Conservation (phyloP, 2,329 filamentous ascomycete species). For the Pseudodiploospora longispora region DNA sequence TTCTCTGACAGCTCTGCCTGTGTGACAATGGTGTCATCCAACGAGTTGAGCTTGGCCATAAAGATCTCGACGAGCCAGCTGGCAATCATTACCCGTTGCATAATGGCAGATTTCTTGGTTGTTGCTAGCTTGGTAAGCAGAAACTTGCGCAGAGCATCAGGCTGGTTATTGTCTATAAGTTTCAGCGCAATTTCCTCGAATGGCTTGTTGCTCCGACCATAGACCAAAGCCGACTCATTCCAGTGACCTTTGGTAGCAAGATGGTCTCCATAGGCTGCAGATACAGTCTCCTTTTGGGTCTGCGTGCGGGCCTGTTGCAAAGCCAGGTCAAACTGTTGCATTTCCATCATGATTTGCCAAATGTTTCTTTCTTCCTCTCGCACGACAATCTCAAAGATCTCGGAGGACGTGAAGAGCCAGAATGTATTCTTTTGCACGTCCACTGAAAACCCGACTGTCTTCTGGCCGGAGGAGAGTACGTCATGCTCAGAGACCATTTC, state of each 20-base stretch:
- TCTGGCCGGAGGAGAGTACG: constrained; percentile 72
- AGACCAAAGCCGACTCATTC: constrained; percentile 78
- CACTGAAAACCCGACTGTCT: constrained; percentile 72
- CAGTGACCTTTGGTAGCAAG: constrained; percentile 75
- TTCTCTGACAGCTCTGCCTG: constrained; percentile 72
- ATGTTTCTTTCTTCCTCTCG: constrained; percentile 86
- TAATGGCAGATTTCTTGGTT: constrained; percentile 73
- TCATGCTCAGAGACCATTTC: constrained; percentile 80
- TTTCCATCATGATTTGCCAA: constrained; percentile 86
- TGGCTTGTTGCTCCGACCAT: constrained; percentile 90
- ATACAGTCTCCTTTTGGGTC: constrained; percentile 81
- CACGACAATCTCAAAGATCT: constrained; percentile 90
- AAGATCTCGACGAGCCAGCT: constrained; percentile 94
- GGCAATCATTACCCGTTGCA: constrained; percentile 93
- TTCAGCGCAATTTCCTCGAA: constrained; percentile 92
- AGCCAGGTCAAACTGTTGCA: constrained; percentile 81
- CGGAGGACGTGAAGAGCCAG: constrained; percentile 86
- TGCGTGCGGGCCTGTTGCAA: constrained; percentile 74
- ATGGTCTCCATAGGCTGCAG: constrained; percentile 85
- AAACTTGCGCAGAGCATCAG: constrained; percentile 86
- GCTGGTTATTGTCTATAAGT: constrained; percentile 83
- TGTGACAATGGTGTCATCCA: constrained; percentile 90
- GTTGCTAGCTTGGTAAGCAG: constrained; percentile 73
- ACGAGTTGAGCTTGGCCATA: constrained; percentile 91
- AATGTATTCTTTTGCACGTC: constrained; percentile 95